Conservation (phyloP, 1,139 yeast species). For the Saccharomycopsis hybrid region DNA sequence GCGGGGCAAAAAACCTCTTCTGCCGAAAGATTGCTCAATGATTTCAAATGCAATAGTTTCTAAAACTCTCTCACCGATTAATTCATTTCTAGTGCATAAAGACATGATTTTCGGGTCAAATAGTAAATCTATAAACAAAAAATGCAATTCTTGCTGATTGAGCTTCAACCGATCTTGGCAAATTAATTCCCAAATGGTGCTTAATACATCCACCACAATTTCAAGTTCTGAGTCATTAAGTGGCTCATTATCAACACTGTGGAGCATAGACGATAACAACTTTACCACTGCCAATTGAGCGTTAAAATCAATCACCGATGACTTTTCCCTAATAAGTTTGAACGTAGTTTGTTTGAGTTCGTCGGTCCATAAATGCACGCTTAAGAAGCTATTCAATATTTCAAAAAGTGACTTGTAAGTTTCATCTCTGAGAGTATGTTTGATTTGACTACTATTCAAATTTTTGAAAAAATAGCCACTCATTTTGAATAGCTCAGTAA, state of each 20-base stretch:
- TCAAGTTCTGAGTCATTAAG: conserved; percentile 15
- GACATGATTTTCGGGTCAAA: conserved; percentile 32
- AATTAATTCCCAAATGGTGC: conserved; percentile 51
- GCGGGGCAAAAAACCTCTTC: conserved; percentile 65
- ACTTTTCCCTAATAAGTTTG: conserved; percentile 6
- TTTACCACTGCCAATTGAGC: background rate
- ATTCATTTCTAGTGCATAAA: conserved; percentile 27
- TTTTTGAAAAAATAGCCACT: conserved; percentile 11
- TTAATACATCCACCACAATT: conserved; percentile 26
- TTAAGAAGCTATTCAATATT: conserved; percentile 4
- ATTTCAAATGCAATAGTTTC: conserved; percentile 37
- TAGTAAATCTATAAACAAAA: conserved; percentile 43
- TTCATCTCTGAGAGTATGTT: conserved; percentile 6
- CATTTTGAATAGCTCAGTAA: conserved; percentile 22
- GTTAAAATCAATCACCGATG: background rate
- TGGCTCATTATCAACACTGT: conserved; percentile 19
- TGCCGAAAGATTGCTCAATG: conserved; percentile 47
- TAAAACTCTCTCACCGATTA: background rate
- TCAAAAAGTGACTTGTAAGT: conserved; percentile 2
- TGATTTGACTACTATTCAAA: conserved; percentile 1
- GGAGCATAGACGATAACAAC: background rate
- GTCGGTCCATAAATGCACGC: conserved; percentile 1
- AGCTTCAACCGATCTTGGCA: conserved; percentile 58
- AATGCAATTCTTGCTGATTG: conserved; percentile 59
- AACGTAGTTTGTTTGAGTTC: conserved; percentile 3